Evolutionary conservation across 2,329 filamentous ascomycete species (phyloP).

Genomic region (Leptosphaerulina australis): DNA sequence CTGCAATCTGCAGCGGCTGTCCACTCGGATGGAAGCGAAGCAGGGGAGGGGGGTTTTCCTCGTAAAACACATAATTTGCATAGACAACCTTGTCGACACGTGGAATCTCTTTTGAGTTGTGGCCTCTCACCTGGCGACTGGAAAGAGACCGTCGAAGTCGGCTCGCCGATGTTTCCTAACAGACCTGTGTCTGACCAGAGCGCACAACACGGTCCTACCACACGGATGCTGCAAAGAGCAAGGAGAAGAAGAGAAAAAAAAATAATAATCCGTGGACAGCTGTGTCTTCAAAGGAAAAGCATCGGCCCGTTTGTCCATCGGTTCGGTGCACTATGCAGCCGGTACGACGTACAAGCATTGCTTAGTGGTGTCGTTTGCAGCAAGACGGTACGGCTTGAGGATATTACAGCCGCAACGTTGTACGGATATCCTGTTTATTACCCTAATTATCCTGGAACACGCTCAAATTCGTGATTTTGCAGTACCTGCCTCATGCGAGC

Average conservation of each 20-base stretch:
- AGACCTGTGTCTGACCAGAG: constrained; percentile 19
- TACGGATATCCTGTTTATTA: constrained; percentile 25
- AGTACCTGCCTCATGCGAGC: constrained; percentile 25
- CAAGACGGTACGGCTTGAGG: constrained; percentile 34
- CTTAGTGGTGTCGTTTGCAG: constrained; percentile 13
- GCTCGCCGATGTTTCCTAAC: constrained; percentile 22
- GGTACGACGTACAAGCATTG: constrained; percentile 12
- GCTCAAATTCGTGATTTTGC: constrained; percentile 15
- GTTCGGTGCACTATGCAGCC: constrained; percentile 25
- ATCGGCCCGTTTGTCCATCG: constrained; percentile 33
- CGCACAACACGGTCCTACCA: constrained; percentile 11
- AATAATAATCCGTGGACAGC: too few species aligned
- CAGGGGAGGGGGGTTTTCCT: constrained; percentile 37
- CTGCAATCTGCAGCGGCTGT: constrained; percentile 45
- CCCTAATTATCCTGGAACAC: constrained; percentile 24
- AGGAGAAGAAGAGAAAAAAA: too few species aligned
- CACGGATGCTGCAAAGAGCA: constrained; percentile 16
- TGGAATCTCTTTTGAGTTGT: constrained; percentile 33
- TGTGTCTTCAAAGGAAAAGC: constrained; percentile 13
- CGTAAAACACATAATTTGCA: constrained; percentile 36
- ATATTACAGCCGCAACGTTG: constrained; percentile 38
- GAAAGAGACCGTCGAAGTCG: constrained; percentile 33
- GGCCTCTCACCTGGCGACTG: constrained; percentile 32
- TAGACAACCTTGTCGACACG: constrained; percentile 45
- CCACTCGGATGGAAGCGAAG: constrained; percentile 47